Evolutionary conservation across 257 asterid species (phyloP), one percentile per base, ranked within the genome.

Genomic region (Solanum sejunctum): DNA sequence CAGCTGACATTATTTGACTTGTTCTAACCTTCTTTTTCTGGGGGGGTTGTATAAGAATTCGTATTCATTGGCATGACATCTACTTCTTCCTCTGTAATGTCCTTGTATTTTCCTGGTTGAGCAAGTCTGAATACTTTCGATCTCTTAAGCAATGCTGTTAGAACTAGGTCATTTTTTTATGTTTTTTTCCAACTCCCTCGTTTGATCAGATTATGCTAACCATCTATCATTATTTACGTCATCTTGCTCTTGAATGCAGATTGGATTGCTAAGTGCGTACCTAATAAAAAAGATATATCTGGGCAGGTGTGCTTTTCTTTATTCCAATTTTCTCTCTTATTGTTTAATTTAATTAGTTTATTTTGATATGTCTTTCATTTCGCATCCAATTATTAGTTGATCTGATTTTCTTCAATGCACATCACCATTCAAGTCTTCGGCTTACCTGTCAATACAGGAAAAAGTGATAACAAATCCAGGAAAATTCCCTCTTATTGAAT

Each of bases 181-280:
- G 4, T 71, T 71, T 4, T 71, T 20, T 63, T 10, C 26, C 1
- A 20, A 1, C 56, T n/a, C 5, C 16, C 28, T 69, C 5, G 2
- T 20, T 71, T 71, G 55, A 43, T 71, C 80, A 43, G 56, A 43
- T 43, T 71, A 71, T 41, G 80, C 55, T 20, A n/a, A 71, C 80
- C 80, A 41, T 71, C 32, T 0, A 71, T 43, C 7, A 18, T 6
- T 71, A 41, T 71, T 70, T 71, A 71, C 7, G 41, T 21, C 39
- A 73, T 73, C 58, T 73, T 73, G 58, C 81, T 73, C n/a, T 73
- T 23, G 11, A 21, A 23, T 75, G 90, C 93, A 95, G 97, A 84
- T 86, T 80, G 98, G 98, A 18, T 82, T 95, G 92, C 91, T 93
- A 5, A 87, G 95, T 89, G 97, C 98, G 15, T 95, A 84, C 85